Evolutionary conservation across 2,329 filamentous ascomycete genomes (phyloP).

Genomic region (Fusarium devonianum): DNA sequence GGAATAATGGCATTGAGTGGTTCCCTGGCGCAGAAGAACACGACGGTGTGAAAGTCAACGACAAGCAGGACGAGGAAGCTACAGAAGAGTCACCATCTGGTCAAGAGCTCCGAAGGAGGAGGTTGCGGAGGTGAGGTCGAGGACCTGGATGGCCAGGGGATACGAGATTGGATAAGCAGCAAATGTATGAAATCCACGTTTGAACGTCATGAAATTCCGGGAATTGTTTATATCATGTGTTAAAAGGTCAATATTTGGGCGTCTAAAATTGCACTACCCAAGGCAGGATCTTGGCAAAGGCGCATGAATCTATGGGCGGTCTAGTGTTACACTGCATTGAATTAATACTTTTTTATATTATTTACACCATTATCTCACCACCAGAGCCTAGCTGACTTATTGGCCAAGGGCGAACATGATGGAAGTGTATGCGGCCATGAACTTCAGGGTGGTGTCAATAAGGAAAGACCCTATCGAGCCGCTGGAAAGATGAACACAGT

Average conservation of each 20-base stretch:
- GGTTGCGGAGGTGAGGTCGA: constrained; percentile 38
- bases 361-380: not conserved
- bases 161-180: constrained; percentile 10
- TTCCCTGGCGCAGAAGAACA: constrained; percentile 37
- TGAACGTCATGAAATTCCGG: constrained; percentile 25
- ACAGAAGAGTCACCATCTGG: constrained; percentile 25
- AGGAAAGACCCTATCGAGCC: constrained; percentile 49
- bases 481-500: constrained; percentile 37
- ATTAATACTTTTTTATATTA: constrained; percentile 13
- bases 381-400: constrained; percentile 11
- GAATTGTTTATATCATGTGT: constrained; percentile 9
- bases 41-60: constrained; percentile 21
- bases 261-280: constrained; percentile 28
- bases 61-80: not conserved
- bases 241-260: constrained; percentile 21
- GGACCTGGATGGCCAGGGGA: not conserved
- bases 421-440: constrained; percentile 54
- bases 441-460: constrained; percentile 50
- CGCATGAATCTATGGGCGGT: constrained; percentile 14
- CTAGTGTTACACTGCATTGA: constrained; percentile 14
- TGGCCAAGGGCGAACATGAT: constrained; percentile 48
- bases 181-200: constrained; percentile 17
- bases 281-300: constrained; percentile 21
- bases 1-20: constrained; percentile 71
- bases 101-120: constrained; percentile 45